Evolutionary conservation across 306 rosid genomes (phyloP), one percentile per base, ranked within the genome.

Genomic region (Prinsepia uniflora): DNA sequence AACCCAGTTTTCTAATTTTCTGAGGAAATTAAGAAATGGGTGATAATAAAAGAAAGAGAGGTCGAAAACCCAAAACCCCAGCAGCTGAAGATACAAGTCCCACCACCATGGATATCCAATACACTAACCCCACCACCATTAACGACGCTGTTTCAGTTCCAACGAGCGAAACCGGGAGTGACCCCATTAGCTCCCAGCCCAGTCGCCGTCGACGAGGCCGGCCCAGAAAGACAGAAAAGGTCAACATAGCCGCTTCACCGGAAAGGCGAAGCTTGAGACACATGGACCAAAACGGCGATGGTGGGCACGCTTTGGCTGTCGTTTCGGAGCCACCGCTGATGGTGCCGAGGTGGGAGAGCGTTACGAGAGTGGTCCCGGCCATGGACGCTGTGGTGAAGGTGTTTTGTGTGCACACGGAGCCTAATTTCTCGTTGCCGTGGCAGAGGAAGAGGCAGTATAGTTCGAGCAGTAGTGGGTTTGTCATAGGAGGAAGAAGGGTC

Each of bases 331-430:
- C 82, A 18, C 70, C 69, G 41, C 45, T 59, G 13, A 53, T 67
- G 82, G 72, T 57, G 74, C 80, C 83, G 12, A 42, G 65, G 68
- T 73, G 85, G 89, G 87, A 80, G 44, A 70, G 60, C 65, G 84
- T 54, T 65, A 87, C 19, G 60, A 83, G 79, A 76, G 92, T 80
- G 78, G 67, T 88, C 77, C 94, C 92, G 12, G 85, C 85, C 18
- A 90, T 90, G 95, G 96, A 88, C 67, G 83, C 95, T 17, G 95
- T 90, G 58, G 96, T 90, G 56, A 90, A 88, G 79, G 95, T 90
- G 73, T 88, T 88, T 49, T 90, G 95, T 5, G 92, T 84, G 1
- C 96, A 90, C 63, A 84, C 96, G 8, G 95, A 88, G 70, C 95
- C 96, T 46, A 90, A 90, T 66, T 88, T 90, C 79, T 90, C 96